These are phyloP conservation scores for Psidium friedrichsthalianum DNA, from an alignment of 345 rosid genomes.

Conservation along the genomic window DNA sequence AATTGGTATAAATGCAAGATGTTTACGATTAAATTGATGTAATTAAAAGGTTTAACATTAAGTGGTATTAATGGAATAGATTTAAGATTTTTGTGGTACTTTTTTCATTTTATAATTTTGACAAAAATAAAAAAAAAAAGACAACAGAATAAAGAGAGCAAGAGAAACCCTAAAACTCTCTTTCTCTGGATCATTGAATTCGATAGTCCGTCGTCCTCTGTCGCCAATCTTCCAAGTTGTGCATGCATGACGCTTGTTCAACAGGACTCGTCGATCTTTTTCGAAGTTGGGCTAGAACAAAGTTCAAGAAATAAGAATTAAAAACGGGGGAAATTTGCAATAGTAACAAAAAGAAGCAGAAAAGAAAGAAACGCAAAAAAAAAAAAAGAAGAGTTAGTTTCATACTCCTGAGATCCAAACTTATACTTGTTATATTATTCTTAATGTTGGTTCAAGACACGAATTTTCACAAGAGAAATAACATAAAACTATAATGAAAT, in stretches of 20 bases:
- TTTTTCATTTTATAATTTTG: no score
- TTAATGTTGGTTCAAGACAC: background rate
- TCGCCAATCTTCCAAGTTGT: background rate
- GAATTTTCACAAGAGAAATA: background rate
- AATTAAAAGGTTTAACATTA: no score
- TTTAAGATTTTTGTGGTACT: no score
- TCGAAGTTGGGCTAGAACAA: background rate
- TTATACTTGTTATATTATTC: background rate
- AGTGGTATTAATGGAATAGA: no score
- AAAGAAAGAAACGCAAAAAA: no score
- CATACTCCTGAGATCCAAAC: background rate
- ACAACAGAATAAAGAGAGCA: background rate
- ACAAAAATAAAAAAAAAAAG: background rate
- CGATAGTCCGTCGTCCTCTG: rapidly evolving
- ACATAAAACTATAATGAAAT: background rate
- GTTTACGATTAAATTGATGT: no score
- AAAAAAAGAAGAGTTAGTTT: background rate
- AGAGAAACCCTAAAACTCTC: background rate
- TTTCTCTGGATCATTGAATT: background rate
- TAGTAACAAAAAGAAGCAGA: background rate
- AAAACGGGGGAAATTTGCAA: background rate
- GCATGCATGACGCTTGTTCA: background rate
- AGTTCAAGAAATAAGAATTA: background rate
- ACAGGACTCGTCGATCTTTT: background rate
- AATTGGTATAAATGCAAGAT: no score